Percentiles rank a stretch among this genome's conserved stretches.
Conservation (phyloP, 257 asterid genomes). For the Ligustrum vulgare region DNA sequence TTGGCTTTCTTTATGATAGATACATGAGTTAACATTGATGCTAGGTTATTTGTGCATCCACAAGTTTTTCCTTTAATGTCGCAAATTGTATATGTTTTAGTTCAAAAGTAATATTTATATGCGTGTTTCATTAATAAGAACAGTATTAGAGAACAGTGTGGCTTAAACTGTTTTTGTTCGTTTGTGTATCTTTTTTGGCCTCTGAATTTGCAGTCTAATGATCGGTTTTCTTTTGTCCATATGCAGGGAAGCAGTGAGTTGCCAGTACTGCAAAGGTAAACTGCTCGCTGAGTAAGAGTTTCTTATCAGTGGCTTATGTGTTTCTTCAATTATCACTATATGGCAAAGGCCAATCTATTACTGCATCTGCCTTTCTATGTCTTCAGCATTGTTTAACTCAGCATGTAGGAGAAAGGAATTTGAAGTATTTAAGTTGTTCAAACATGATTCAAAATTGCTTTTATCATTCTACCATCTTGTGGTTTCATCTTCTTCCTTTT, state of each 20-base stretch:
- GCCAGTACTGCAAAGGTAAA: constrained; percentile 80
- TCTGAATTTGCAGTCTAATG: constrained; percentile 26
- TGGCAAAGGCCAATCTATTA: constrained; percentile 7
- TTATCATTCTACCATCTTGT: background rate
- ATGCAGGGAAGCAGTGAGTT: constrained; percentile 90
- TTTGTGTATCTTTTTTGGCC: constrained; percentile 1
- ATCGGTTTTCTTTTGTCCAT: constrained; percentile 32
- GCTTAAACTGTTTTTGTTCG: background rate
- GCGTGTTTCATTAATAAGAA: background rate
- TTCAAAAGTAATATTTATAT: constrained; percentile 1
- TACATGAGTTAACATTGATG: constrained; percentile 2
- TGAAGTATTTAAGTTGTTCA: constrained; percentile 6
- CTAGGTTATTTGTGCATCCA: constrained; percentile 9
- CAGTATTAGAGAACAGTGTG: background rate
- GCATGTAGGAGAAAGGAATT: background rate
- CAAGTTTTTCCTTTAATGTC: background rate
- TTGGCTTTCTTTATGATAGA: background rate
- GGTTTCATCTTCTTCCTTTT: background rate
- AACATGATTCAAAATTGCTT: background rate
- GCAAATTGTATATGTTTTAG: constrained; percentile 2
- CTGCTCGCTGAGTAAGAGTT: constrained; percentile 11
- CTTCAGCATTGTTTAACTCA: background rate
- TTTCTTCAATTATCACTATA: constrained; percentile 16
- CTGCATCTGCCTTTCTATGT: background rate
- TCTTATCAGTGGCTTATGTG: constrained; percentile 18